Percentiles rank a stretch among this genome's conserved stretches.
phyloP scores from a whole-genome alignment of 164 flowering plant genomes.

The grape (Vitis vinifera) region DNA sequence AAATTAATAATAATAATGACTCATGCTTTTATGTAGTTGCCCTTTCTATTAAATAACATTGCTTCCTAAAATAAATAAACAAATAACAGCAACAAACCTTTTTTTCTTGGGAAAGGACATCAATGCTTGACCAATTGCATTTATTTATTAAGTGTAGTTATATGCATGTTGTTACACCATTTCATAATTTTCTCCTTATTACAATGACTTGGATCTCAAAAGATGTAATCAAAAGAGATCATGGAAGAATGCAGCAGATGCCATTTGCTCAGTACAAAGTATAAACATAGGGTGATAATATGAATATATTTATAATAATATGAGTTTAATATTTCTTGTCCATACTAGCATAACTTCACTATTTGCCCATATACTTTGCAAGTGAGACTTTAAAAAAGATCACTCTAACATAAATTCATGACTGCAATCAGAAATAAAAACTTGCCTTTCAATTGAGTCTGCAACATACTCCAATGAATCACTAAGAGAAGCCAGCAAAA shows the following conservation, averaged over 20 bases:
- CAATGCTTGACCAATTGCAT: neutral
- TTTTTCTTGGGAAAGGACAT: neutral
- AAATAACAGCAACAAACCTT: no score
- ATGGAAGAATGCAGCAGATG: neutral
- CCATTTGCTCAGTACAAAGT: neutral
- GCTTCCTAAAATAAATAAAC: no score
- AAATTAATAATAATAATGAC: no score
- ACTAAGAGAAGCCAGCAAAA: constrained; percentile 92
- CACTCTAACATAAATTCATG: neutral
- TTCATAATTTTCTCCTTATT: neutral
- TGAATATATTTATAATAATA: neutral
- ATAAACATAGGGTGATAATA: neutral
- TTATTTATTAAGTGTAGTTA: no score
- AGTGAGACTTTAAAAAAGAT: neutral
- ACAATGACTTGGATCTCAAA: neutral
- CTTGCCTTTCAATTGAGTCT: constrained; percentile 93
- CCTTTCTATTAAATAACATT: no score
- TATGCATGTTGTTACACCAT: no score
- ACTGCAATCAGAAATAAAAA: constrained; percentile 4
- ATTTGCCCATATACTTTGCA: neutral
- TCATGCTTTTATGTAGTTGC: no score
- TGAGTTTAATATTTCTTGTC: neutral
- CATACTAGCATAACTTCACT: neutral
- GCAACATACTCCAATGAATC: constrained; percentile 99
- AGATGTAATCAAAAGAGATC: neutral